Conservation (phyloP, 495 filamentous ascomycete species). For the Podospora pseudopauciseta region DNA sequence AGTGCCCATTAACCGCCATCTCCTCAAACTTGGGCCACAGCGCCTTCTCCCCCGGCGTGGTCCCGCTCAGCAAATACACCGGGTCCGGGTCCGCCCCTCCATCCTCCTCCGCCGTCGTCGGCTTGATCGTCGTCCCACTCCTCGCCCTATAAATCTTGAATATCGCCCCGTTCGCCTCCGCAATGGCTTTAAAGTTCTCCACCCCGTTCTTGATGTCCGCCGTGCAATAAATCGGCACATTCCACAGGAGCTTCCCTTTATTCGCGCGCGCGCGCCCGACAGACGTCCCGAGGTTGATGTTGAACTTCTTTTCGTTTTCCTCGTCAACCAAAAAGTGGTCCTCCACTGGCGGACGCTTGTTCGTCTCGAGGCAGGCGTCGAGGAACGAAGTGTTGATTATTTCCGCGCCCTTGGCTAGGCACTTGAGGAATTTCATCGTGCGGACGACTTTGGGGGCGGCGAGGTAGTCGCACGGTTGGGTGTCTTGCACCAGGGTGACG, state of each 20-base stretch:
- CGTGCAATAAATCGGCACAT: constrained; percentile 76
- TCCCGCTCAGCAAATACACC: constrained; percentile 73
- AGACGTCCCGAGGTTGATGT: constrained; percentile 62
- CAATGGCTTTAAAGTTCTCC: constrained; percentile 78
- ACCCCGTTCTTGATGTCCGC: constrained; percentile 71
- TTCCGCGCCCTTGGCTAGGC: constrained; percentile 70
- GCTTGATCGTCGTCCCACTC: constrained; percentile 56
- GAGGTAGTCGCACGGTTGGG: constrained; percentile 73
- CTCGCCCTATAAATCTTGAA: constrained; percentile 76
- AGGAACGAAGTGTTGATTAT: constrained; percentile 77
- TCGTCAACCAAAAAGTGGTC: constrained; percentile 66
- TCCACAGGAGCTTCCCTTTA: constrained; percentile 65
- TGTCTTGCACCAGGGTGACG: constrained; percentile 72
- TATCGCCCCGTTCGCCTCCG: constrained; percentile 80
- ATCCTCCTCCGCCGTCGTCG: constrained; percentile 54
- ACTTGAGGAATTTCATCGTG: constrained; percentile 88
- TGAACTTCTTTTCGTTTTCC: constrained; percentile 64
- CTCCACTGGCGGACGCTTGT: constrained; percentile 51
- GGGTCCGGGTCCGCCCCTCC: constrained; percentile 57
- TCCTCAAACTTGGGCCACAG: constrained; percentile 79
- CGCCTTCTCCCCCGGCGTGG: constrained; percentile 58
- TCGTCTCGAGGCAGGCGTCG: constrained; percentile 62
- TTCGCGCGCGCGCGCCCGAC: constrained; percentile 68
- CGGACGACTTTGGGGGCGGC: constrained; percentile 82
- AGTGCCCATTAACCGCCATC: constrained; percentile 66